These are phyloP conservation scores for Stephanocyclus meneghinianus DNA, from an alignment of 352 stramenopile genomes.

Conservation along the genomic window DNA sequence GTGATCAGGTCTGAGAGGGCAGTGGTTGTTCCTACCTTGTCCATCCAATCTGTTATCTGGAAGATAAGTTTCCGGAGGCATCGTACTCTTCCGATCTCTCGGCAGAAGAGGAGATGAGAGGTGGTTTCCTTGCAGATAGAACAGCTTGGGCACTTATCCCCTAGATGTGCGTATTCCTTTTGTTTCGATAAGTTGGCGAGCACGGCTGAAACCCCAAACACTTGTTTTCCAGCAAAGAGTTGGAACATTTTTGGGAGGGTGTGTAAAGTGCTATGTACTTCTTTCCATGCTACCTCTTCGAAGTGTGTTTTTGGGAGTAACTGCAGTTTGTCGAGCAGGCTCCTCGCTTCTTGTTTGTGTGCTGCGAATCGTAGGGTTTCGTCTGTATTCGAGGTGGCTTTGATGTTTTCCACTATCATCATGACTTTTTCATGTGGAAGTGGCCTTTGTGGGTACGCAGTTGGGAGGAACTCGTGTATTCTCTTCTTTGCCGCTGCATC, in stretches of 20 bases:
- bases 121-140: background rate
- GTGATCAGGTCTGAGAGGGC: background rate
- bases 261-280: background rate
- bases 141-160: constrained; percentile 10
- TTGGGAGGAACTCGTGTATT: background rate
- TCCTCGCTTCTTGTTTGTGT: background rate
- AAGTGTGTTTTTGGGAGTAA: background rate
- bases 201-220: background rate
- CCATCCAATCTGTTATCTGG: background rate
- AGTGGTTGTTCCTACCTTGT: background rate
- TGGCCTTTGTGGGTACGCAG: background rate
- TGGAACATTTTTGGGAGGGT: background rate
- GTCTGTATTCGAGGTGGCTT: background rate
- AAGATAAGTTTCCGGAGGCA: background rate
- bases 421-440: background rate
- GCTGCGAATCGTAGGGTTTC: background rate
- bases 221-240: constrained; percentile 3
- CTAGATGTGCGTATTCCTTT: background rate
- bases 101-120: constrained; percentile 2
- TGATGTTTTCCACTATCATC: background rate
- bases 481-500: constrained; percentile 1
- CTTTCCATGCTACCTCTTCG: constrained; percentile 6
- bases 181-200: background rate
- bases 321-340: background rate
- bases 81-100: background rate